Base-by-base conservation (phyloP, 2,329 filamentous ascomycete species). In the Aspergillus tubingensis region DNA sequence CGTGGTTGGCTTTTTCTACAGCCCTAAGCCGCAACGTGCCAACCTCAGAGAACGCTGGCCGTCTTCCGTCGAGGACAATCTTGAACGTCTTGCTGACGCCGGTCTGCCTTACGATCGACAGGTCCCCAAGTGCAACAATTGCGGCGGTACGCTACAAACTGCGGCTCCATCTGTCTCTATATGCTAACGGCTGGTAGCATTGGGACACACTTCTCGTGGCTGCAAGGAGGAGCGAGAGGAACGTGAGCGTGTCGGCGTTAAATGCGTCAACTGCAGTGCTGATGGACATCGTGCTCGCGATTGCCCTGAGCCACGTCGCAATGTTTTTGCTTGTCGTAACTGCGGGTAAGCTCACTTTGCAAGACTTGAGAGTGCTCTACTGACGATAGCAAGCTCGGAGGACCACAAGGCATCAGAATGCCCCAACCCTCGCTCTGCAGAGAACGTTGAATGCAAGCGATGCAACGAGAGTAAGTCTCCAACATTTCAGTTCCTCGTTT, bases 91-190 rank as follows among this genome's bases (percentile, higher is more conserved):
- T 15, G 74, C 68, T 11, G 76, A 85, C 67, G 82, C 83, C 21
- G 84, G 84, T 10, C 70, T 82, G 25, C 76, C 81, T 2, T 77
- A 81, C 59, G 81, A 85, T 59, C 78, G 81, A 47, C 74, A 80
- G 59, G 70, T 84, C 38, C 77, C 77, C 5, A 82, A 82, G 67
- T 86, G 84, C 64, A 58, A 39, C 53, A 84, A 83, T 64, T 86
- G 83, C 63, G 74, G 76, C 43, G 75, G 79, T 79, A 74, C 72
- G 69, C 64, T 43, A 3, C 7, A 3, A n/a, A 23, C n/a, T 51
- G 8, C 11, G 3, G 0, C 6, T 17, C 3, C 2, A 39, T 11
- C 1, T 19, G 48, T n/a, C 8, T 30, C 7, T 21, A n/a, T 10
- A 6, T 8, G 52, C 59, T 65, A 32, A 61, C 25, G 3, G 17